Conservation (phyloP, 805 yeast species). For the Myxozyma neotropica region DNA sequence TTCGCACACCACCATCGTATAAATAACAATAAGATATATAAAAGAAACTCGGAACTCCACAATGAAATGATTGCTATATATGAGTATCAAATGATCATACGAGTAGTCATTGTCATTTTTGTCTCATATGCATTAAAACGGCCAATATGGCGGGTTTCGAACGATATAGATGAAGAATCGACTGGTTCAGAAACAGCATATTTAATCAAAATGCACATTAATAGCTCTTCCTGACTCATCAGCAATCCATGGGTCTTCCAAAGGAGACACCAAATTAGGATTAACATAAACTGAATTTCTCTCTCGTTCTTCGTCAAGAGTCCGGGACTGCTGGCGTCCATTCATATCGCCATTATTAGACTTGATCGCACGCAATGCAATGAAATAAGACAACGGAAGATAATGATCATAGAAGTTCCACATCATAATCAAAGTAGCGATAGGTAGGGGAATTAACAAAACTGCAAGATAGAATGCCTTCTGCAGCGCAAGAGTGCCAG, state of each 20-base stretch:
- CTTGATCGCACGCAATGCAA: slow-evolving; percentile 73
- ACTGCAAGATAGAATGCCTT: slow-evolving; percentile 77
- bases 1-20: neutral
- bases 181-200: too few relatives aligned
- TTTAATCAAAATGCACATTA: slow-evolving; percentile 24
- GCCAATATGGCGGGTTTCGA: neutral
- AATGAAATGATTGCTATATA: neutral
- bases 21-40: neutral
- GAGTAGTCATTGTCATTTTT: neutral
- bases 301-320: slow-evolving; percentile 81
- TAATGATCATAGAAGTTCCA: slow-evolving; percentile 83
- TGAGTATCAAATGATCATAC: neutral
- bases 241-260: slow-evolving; percentile 87
- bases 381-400: slow-evolving; percentile 77
- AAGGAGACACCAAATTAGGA: slow-evolving; percentile 65
- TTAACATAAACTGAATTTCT: slow-evolving; percentile 70
- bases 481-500: slow-evolving; percentile 82
- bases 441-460: slow-evolving; percentile 73
- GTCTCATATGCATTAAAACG: neutral
- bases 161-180: neutral
- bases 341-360: neutral
- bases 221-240: slow-evolving; percentile 26
- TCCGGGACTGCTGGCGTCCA: slow-evolving; percentile 42
- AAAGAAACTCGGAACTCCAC: slow-evolving; percentile 1
- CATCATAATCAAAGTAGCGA: slow-evolving; percentile 62